Percentiles rank a stretch among this genome's conserved stretches.
Evolutionary conservation across 2,329 filamentous ascomycete species (phyloP).

Genomic region (Talaromyces funiculosus): DNA sequence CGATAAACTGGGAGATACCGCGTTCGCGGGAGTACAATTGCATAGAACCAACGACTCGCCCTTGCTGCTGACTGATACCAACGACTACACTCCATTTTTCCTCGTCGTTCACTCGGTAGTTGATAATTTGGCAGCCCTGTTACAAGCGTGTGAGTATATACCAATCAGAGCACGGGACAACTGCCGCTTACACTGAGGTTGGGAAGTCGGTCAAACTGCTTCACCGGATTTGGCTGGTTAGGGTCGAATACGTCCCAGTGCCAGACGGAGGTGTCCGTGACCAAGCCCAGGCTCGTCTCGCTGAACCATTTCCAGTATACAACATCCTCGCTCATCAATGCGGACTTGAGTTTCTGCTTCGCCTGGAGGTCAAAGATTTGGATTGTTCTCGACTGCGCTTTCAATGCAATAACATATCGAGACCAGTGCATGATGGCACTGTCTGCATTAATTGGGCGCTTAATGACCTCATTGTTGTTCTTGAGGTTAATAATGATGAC

Average conservation of each 20-base stretch:
- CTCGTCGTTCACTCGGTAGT: constrained; percentile 92
- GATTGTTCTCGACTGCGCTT: constrained; percentile 86
- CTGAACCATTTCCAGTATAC: constrained; percentile 99
- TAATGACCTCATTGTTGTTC: constrained; percentile 91
- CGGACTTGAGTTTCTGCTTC: constrained; percentile 95
- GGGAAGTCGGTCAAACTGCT: constrained; percentile 89
- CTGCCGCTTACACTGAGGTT: constrained; percentile 68
- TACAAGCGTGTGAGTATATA: constrained; percentile 9
- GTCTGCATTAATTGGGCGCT: constrained; percentile 95
- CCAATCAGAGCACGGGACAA: background rate
- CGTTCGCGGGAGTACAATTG: constrained; percentile 95
- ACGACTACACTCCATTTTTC: constrained; percentile 98
- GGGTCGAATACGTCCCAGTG: constrained; percentile 97
- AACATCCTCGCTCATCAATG: constrained; percentile 94
- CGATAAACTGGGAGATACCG: constrained; percentile 95
- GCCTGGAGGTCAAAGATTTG: constrained; percentile 94
- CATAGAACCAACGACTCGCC: constrained; percentile 91
- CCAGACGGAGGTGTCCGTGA: constrained; percentile 86
- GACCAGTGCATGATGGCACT: constrained; percentile 99
- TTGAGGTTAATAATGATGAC: constrained; percentile 98
- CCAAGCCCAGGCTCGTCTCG: constrained; percentile 77
- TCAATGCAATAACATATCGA: constrained; percentile 91
- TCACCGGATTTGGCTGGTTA: constrained; percentile 70
- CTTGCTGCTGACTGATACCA: constrained; percentile 88
- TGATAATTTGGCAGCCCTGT: constrained; percentile 97